Percentiles rank a stretch among this genome's conserved stretches.
Conservation (phyloP, 805 yeast species). For the Suhomyces pyralidae region DNA sequence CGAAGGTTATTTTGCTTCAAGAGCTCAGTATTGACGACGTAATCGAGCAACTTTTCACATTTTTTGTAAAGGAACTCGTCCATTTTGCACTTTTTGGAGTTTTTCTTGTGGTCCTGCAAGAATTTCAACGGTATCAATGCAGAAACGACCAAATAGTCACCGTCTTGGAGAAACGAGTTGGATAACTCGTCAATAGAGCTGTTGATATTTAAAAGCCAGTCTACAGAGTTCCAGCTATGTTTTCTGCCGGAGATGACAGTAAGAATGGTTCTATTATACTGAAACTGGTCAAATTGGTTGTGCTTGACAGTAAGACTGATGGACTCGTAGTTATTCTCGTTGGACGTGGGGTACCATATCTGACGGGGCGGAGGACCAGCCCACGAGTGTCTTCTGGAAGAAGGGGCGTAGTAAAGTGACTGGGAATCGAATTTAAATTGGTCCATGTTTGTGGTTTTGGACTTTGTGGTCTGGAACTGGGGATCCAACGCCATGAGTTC, state of each 20-base stretch:
- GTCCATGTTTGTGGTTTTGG: conserved; percentile 38
- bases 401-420: conserved; percentile 19
- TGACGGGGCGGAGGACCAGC: conserved; percentile 8
- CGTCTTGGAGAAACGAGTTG: conserved; percentile 28
- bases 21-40: conserved; percentile 15
- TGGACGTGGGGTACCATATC: conserved; percentile 26
- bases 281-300: conserved; percentile 21
- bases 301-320: conserved; percentile 46
- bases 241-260: conserved; percentile 38
- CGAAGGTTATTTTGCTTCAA: conserved; percentile 17
- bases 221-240: conserved; percentile 44
- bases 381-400: conserved; percentile 4
- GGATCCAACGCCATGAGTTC: conserved; percentile 55
- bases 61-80: conserved; percentile 18
- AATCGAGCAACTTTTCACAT: conserved; percentile 19
- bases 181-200: conserved; percentile 6
- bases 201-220: conserved; percentile 30
- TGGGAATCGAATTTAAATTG: conserved; percentile 45
- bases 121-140: conserved; percentile 29
- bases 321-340: conserved; percentile 35
- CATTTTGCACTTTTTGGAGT: conserved; percentile 1
- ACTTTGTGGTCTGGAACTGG: conserved; percentile 40
- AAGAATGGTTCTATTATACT: conserved; percentile 30
- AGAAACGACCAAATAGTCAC: conserved; percentile 38
- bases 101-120: conserved; percentile 13